Percentiles rank a stretch among this genome's conserved stretches.
These are phyloP conservation scores for Eucalyptus decipiens DNA, from an alignment of 345 rosid species.

Conservation along the genomic window DNA sequence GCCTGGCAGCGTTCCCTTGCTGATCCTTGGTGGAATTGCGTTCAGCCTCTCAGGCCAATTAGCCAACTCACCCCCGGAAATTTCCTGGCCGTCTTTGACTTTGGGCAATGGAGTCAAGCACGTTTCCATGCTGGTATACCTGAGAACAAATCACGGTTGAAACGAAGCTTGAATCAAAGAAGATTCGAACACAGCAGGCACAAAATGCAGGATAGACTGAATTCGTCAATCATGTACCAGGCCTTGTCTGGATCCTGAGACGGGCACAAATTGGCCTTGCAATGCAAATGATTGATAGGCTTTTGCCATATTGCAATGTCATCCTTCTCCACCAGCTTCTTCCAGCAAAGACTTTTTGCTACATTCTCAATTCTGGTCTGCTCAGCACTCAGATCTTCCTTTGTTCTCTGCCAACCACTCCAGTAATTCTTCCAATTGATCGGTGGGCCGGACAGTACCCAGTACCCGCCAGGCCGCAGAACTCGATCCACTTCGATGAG, in stretches of 20 bases:
- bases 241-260: conserved; percentile 6
- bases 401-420: conserved; percentile 44
- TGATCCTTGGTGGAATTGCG: conserved; percentile 52
- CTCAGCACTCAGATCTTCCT: conserved; percentile 32
- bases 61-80: conserved; percentile 35
- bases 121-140: conserved; percentile 52
- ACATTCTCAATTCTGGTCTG: conserved; percentile 26
- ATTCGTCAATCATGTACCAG: neutral
- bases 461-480: conserved; percentile 62
- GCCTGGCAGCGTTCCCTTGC: conserved; percentile 25
- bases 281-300: conserved; percentile 44
- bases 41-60: conserved; percentile 49
- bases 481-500: conserved; percentile 57
- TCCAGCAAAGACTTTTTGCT: conserved; percentile 50
- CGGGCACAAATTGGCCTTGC: conserved; percentile 30
- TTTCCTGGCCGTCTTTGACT: conserved; percentile 11
- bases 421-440: conserved; percentile 42
- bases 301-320: conserved; percentile 67
- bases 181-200: neutral
- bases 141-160: neutral
- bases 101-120: conserved; percentile 48
- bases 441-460: conserved; percentile 71
- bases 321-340: conserved; percentile 28
- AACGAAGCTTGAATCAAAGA: neutral
- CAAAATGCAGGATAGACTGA: neutral